Percentiles rank a stretch among this genome's conserved stretches.
Evolutionary conservation across 2,329 filamentous ascomycete species (phyloP).

Genomic region (Coleophoma cylindrospora): DNA sequence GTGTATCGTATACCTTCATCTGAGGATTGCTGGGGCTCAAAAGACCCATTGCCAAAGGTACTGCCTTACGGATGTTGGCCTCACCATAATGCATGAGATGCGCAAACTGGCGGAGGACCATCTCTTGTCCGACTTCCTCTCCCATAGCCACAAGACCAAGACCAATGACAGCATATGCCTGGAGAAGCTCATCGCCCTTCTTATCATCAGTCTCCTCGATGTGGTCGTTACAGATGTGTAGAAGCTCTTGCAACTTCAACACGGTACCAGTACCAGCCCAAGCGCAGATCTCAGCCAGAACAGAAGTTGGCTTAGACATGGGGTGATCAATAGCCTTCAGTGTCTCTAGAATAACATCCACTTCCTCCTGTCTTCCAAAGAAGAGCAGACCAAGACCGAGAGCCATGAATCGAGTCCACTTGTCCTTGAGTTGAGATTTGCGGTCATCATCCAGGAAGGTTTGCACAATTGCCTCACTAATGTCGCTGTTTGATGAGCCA

Average conservation of each 20-base stretch:
- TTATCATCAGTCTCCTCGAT: constrained; percentile 92
- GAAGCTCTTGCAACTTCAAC: constrained; percentile 91
- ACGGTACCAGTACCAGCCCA: constrained; percentile 98
- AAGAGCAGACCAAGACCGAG: constrained; percentile 89
- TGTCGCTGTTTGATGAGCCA: constrained; percentile 84
- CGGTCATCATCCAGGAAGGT: constrained; percentile 93
- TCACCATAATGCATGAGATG: constrained; percentile 99
- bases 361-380: constrained; percentile 95
- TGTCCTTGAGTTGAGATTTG: constrained; percentile 86
- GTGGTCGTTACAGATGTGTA: constrained; percentile 97
- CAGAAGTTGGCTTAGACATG: constrained; percentile 92
- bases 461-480: constrained; percentile 87
- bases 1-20: constrained; percentile 99
- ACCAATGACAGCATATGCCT: constrained; percentile 93
- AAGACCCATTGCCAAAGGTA: constrained; percentile 93
- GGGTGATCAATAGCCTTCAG: constrained; percentile 96
- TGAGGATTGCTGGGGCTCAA: constrained; percentile 97
- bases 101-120: constrained; percentile 95
- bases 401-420: constrained; percentile 96
- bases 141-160: constrained; percentile 96
- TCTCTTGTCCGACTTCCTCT: constrained; percentile 96
- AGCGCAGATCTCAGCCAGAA: constrained; percentile 92
- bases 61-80: constrained; percentile 92
- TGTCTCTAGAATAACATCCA: constrained; percentile 96
- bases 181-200: constrained; percentile 90